Conservation (phyloP, 164 flowering plant species). For the Tinospora cordifolia region DNA sequence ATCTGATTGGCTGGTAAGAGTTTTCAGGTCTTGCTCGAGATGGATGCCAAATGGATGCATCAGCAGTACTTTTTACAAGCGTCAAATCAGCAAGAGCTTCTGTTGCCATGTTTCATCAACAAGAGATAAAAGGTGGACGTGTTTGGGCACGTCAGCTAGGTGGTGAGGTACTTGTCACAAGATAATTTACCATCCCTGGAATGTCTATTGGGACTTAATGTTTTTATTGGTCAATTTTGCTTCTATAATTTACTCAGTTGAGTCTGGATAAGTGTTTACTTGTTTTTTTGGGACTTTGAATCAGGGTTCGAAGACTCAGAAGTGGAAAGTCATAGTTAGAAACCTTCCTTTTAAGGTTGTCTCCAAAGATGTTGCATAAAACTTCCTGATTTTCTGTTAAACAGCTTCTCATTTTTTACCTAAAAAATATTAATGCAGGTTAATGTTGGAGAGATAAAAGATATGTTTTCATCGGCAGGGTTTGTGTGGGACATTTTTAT, state of each 20-base stretch:
- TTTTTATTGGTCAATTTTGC: background rate
- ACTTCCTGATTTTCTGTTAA: conserved; percentile 7
- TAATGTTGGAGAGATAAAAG: conserved; percentile 56
- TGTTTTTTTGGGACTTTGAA: conserved; percentile 5
- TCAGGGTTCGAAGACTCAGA: conserved; percentile 89
- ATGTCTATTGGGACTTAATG: background rate
- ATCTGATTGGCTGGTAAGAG: background rate
- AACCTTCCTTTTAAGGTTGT: conserved; percentile 90
- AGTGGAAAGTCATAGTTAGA: conserved; percentile 88
- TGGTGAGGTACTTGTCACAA: conserved; percentile 68
- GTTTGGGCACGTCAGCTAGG: conserved; percentile 98
- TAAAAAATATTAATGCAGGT: conserved; percentile 41
- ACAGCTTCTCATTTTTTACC: conserved; percentile 9
- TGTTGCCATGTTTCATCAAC: conserved; percentile 71
- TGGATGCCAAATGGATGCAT: conserved; percentile 78
- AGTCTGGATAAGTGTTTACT: background rate
- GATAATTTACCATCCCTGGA: background rate
- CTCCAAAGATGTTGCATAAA: background rate
- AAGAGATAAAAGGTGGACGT: conserved; percentile 53
- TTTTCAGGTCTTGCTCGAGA: conserved; percentile 72
- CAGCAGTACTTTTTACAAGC: conserved; percentile 69
- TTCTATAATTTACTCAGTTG: background rate
- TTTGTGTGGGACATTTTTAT: conserved; percentile 88
- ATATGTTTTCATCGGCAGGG: conserved; percentile 63
- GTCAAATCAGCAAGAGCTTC: conserved; percentile 70